Evolutionary conservation across 805 yeast species (phyloP), one percentile per base, ranked within the genome.

Genomic region (Starmerella riodocensis): DNA sequence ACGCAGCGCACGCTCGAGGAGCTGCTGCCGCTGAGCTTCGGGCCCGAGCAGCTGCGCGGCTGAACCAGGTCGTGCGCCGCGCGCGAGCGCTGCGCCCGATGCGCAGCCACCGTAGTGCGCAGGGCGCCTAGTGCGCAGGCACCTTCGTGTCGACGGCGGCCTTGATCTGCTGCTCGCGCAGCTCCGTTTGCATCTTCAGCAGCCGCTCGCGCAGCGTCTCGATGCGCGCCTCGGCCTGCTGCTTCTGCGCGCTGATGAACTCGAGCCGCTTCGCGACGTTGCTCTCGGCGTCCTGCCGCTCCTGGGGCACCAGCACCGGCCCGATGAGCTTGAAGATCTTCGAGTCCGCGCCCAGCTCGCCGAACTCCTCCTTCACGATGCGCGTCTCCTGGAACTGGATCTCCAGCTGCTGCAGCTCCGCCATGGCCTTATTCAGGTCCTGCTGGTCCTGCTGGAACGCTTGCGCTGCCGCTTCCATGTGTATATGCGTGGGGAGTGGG

Each of bases 371-470:
- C 48, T 76, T 68, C 13, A 91, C 98, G 36, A 91, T 86, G 52
- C 76, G 76, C 59, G 86, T 86, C 59, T 91, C 99, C 60, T 91
- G 98, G 51, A 67, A 73, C 61, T 91, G 99, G 1, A 96, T 82
- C 56, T 91, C 99, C 33, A 91, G 69, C 54, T 77, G 73, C 49
- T 88, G 93, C 53, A 97, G 75, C 11, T 84, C 74, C 4, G 72
- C 64, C 27, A 85, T 67, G 31, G 74, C 63, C 37, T 73, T 78
- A 29, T 58, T 53, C 37, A 62, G 48, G 6, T 58, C 65, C 52
- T 41, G 42, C 45, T 52, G 51, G 25, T 39, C 41, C 35, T 31
- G 30, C 38, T 51, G 53, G 17, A 47, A 36, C 42, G 43, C 45
- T 31, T 45, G 44, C 17, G 45, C 46, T 8, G 42, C 29, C 12